A percentile compares a stretch with the other conserved stretches of the same genome.
These are phyloP conservation scores for Geoglossum cookeanum DNA, from an alignment of 2,329 filamentous ascomycete genomes.

Conservation along the genomic window DNA sequence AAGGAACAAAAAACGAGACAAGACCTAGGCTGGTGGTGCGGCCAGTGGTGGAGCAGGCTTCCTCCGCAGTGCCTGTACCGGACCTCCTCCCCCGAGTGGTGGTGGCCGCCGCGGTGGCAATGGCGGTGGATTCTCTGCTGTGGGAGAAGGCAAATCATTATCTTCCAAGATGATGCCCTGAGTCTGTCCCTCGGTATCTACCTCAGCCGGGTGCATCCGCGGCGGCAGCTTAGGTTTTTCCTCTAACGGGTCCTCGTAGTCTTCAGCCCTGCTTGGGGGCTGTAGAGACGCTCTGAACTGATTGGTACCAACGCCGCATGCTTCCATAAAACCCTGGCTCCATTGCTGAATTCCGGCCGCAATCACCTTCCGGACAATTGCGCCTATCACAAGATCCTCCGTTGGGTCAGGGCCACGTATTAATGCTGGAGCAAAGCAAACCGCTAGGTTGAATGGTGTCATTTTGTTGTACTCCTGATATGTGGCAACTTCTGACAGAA, in stretches of 20 bases:
- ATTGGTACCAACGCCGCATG: not conserved
- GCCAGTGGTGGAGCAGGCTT: not conserved
- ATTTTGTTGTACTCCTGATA: slow-evolving; percentile 33
- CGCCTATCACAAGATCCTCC: slow-evolving; percentile 34
- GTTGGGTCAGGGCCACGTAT: slow-evolving; percentile 33
- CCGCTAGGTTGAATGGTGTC: slow-evolving; percentile 32
- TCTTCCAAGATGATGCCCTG: not conserved
- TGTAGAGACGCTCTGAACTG: not conserved
- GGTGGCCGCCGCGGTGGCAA: not conserved
- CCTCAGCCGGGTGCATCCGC: not conserved
- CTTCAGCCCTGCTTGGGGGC: not conserved
- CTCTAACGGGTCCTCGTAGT: slow-evolving; percentile 1
- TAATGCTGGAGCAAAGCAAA: slow-evolving; percentile 33
- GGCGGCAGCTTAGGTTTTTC: not conserved
- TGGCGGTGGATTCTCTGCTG: not conserved
- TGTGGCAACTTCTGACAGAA: slow-evolving; percentile 28
- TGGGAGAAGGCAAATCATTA: not conserved
- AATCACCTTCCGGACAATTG: slow-evolving; percentile 29
- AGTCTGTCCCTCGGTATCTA: not conserved
- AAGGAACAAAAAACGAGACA: not conserved
- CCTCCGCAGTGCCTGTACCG: not conserved
- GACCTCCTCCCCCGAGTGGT: not conserved
- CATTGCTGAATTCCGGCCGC: slow-evolving; percentile 28
- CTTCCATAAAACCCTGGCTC: not conserved
- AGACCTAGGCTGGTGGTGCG: not conserved